phyloP scores from a whole-genome alignment of 2,329 filamentous ascomycete species.

The Raffaelea arxii region DNA sequence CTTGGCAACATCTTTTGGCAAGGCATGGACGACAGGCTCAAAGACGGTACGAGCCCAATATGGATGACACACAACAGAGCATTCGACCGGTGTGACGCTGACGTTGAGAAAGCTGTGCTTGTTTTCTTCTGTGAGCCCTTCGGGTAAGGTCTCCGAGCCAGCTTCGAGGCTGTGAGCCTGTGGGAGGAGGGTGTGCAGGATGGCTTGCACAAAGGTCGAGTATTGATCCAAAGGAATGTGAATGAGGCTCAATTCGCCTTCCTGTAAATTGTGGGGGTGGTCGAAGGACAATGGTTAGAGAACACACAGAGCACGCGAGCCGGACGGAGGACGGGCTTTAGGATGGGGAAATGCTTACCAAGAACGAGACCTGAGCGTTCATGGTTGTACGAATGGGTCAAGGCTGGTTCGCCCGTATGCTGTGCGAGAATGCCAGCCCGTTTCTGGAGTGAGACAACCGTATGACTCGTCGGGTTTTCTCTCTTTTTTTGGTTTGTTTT shows the following conservation, averaged over 20 bases:
- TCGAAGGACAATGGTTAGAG: too few relatives aligned
- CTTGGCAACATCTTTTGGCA: conserved; percentile 44
- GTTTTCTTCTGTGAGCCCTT: conserved; percentile 39
- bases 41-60: conserved; percentile 68
- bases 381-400: conserved; percentile 24
- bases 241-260: conserved; percentile 77
- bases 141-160: conserved; percentile 24
- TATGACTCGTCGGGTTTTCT: too few relatives aligned
- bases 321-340: too few relatives aligned
- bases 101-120: conserved; percentile 84
- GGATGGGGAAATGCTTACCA: conserved; percentile 31
- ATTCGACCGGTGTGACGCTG: conserved; percentile 84
- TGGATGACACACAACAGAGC: conserved; percentile 80
- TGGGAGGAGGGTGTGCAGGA: conserved; percentile 76
- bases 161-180: conserved; percentile 31
- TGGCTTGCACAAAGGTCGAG: conserved; percentile 70
- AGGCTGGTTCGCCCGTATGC: neutral
- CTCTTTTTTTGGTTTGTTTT: neutral
- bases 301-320: too few relatives aligned
- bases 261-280: too few relatives aligned
- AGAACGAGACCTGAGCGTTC: conserved; percentile 48
- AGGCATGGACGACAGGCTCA: conserved; percentile 51
- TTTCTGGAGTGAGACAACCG: too few relatives aligned
- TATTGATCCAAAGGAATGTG: conserved; percentile 80
- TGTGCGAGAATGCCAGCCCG: neutral